These are phyloP conservation scores for Candida qinlingensis DNA, from an alignment of 805 yeast species.

Conservation along the genomic window DNA sequence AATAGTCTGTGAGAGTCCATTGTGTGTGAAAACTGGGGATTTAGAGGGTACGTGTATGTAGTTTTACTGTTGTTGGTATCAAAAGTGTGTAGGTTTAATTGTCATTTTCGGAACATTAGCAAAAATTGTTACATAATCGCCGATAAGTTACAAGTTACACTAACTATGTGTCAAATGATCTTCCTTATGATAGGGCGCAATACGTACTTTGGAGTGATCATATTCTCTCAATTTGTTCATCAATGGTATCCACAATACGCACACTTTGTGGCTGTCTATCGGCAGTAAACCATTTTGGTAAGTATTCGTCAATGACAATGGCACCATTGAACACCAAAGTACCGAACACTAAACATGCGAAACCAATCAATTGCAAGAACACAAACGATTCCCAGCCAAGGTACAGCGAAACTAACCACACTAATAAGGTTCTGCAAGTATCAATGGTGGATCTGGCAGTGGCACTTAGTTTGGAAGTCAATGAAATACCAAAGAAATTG, in stretches of 20 bases:
- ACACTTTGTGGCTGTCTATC: slow-evolving; percentile 20
- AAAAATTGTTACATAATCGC: neutral
- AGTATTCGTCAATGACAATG: slow-evolving; percentile 43
- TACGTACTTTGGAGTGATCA: slow-evolving; percentile 2
- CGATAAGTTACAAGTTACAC: neutral
- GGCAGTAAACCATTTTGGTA: slow-evolving; percentile 43
- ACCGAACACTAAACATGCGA: slow-evolving; percentile 58
- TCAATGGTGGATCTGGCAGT: slow-evolving; percentile 78
- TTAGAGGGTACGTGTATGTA: too few relatives aligned
- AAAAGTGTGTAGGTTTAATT: too few relatives aligned
- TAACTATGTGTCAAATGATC: too few relatives aligned
- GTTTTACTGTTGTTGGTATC: too few relatives aligned
- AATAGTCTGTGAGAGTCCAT: slow-evolving; percentile 49
- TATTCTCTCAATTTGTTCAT: slow-evolving; percentile 38
- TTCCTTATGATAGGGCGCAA: too few relatives aligned
- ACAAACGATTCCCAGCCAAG: slow-evolving; percentile 75
- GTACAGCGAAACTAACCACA: slow-evolving; percentile 64
- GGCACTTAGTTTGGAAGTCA: slow-evolving; percentile 63
- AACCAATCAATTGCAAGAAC: slow-evolving; percentile 59
- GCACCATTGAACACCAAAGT: slow-evolving; percentile 73
- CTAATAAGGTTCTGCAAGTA: slow-evolving; percentile 67
- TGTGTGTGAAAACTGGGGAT: neutral
- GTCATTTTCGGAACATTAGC: neutral
- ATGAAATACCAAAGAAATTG: slow-evolving; percentile 67
- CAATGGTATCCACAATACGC: slow-evolving; percentile 30